These are phyloP conservation scores for Talaromyces atroroseus DNA, from an alignment of 2,329 filamentous ascomycete species.

Conservation along the genomic window DNA sequence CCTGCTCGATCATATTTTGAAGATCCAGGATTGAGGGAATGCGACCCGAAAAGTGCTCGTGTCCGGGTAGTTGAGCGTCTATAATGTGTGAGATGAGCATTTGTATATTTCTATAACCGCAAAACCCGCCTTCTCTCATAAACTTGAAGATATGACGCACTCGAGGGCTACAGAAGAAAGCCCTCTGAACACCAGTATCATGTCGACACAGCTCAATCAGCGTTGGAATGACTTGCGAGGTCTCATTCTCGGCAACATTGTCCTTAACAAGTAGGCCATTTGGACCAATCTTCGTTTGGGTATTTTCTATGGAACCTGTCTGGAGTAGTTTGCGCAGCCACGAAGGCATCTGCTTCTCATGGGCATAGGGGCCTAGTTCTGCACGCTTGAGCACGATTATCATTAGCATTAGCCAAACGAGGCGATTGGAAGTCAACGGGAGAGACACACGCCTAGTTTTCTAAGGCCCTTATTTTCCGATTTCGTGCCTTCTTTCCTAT, in stretches of 20 bases:
- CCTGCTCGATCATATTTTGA: conserved; percentile 79
- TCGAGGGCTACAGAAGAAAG: conserved; percentile 72
- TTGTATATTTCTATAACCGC: conserved; percentile 92
- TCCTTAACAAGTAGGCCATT: conserved; percentile 41
- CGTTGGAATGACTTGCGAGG: conserved; percentile 54
- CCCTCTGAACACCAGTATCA: conserved; percentile 59
- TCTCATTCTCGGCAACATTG: conserved; percentile 44
- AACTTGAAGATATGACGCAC: conserved; percentile 79
- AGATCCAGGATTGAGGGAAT: conserved; percentile 75
- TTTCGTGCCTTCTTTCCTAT: conserved; percentile 3
- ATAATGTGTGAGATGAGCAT: conserved; percentile 79
- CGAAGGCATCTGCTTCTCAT: conserved; percentile 68
- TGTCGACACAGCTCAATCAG: conserved; percentile 60
- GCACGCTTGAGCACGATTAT: conserved; percentile 38
- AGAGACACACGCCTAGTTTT: conserved; percentile 26
- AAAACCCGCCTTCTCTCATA: conserved; percentile 80
- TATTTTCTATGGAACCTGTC: conserved; percentile 51
- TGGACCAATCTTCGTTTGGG: conserved; percentile 46
- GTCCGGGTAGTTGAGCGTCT: conserved; percentile 51
- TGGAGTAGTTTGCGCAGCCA: conserved; percentile 61
- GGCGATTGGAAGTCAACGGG: neutral
- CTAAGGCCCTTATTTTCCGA: conserved; percentile 18
- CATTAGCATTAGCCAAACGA: neutral
- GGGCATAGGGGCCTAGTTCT: conserved; percentile 65
- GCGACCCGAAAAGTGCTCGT: conserved; percentile 53